A percentile compares a stretch with the other conserved stretches of the same genome.
phyloP scores from a whole-genome alignment of 164 flowering plant genomes.

The Nymphaea thermarum region DNA sequence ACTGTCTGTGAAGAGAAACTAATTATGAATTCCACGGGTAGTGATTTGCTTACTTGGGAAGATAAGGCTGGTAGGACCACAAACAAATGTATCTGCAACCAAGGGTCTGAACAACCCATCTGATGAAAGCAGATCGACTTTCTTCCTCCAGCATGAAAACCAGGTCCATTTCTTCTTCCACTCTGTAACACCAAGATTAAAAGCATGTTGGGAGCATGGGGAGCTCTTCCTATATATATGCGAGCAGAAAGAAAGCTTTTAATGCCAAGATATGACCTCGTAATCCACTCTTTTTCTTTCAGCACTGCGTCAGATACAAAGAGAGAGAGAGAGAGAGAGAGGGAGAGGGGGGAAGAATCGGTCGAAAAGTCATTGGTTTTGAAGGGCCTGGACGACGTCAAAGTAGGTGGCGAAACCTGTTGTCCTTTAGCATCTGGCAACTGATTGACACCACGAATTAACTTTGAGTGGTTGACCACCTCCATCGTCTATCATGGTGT shows the following conservation, averaged over 20 bases:
- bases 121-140: slow-evolving; percentile 23
- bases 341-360: slow-evolving; percentile 5
- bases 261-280: too few relatives aligned
- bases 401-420: slow-evolving; percentile 4
- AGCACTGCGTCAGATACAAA: not conserved
- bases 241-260: too few relatives aligned
- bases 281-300: not conserved
- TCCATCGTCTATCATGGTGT: too few relatives aligned
- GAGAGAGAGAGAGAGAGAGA: slow-evolving; percentile 7
- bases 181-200: not conserved
- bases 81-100: slow-evolving; percentile 57
- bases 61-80: slow-evolving; percentile 43
- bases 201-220: slow-evolving; percentile 2
- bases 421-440: too few relatives aligned
- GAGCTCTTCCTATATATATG: too few relatives aligned
- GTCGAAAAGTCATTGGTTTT: slow-evolving; percentile 9
- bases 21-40: too few relatives aligned
- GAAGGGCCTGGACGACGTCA: slow-evolving; percentile 8
- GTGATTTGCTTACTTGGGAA: slow-evolving; percentile 22
- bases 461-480: too few relatives aligned
- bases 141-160: slow-evolving; percentile 26
- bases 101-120: slow-evolving; percentile 19
- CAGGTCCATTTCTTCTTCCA: slow-evolving; percentile 27
- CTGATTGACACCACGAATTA: too few relatives aligned
- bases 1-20: too few relatives aligned